These are phyloP conservation scores for Aspergillus floridensis DNA, from an alignment of 2,329 filamentous ascomycete species.

Conservation along the genomic window DNA sequence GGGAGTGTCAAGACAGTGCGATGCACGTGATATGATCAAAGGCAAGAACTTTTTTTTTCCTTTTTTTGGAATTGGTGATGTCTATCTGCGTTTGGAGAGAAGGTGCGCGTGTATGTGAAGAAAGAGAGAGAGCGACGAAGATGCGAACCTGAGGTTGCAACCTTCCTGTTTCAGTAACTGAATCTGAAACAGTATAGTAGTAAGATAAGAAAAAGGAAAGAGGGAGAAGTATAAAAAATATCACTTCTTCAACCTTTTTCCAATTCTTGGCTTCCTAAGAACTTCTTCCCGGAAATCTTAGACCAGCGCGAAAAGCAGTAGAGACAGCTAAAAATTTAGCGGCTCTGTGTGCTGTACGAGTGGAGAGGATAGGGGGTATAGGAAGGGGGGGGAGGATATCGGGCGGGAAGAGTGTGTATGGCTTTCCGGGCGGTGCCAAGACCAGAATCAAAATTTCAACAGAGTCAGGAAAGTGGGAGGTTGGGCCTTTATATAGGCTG, in stretches of 20 bases:
- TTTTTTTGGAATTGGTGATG: constrained; percentile 19
- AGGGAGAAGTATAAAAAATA: constrained; percentile 1
- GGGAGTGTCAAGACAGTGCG: constrained; percentile 19
- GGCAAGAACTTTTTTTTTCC: constrained; percentile 19
- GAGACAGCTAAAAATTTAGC: constrained; percentile 15
- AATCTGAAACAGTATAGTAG: constrained; percentile 16
- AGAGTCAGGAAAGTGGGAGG: constrained; percentile 34
- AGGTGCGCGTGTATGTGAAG: constrained; percentile 2
- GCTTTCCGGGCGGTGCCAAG: constrained; percentile 41
- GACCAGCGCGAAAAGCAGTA: constrained; percentile 10
- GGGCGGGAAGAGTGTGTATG: constrained; percentile 30
- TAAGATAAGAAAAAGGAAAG: background rate
- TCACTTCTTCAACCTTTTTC: constrained; percentile 8
- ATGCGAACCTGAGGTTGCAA: constrained; percentile 25
- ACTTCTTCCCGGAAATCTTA: constrained; percentile 22
- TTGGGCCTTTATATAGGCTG: constrained; percentile 43
- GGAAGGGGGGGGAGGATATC: constrained; percentile 22
- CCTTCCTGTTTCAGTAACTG: constrained; percentile 25
- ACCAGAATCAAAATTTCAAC: constrained; percentile 38
- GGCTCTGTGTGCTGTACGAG: constrained; percentile 20
- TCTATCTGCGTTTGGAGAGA: constrained; percentile 26
- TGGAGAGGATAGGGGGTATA: constrained; percentile 22
- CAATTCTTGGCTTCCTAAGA: constrained; percentile 16
- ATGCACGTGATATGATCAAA: constrained; percentile 16
- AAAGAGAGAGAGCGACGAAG: constrained; percentile 24